Conservation (phyloP, 2,329 filamentous ascomycete species). For the Fusarium nurragi region DNA sequence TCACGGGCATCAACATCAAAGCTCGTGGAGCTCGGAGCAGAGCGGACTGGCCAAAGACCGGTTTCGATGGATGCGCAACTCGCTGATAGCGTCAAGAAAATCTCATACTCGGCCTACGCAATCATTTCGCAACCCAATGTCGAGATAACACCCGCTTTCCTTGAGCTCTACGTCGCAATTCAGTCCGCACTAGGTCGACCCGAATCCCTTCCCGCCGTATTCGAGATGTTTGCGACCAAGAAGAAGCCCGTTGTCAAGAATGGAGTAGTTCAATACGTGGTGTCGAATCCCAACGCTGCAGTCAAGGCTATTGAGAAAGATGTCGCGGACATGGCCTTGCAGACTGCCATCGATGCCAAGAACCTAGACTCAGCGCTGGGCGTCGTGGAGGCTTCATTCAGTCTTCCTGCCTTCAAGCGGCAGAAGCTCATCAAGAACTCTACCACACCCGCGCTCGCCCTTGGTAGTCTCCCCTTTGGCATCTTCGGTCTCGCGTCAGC, state of each 20-base stretch:
- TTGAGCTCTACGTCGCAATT: conserved; percentile 78
- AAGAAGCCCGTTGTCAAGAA: conserved; percentile 71
- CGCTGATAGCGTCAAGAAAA: conserved; percentile 58
- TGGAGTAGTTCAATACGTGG: conserved; percentile 66
- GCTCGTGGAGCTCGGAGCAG: conserved; percentile 58
- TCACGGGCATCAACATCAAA: conserved; percentile 61
- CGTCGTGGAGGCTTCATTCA: conserved; percentile 76
- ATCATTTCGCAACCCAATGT: conserved; percentile 79
- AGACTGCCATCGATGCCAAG: conserved; percentile 80
- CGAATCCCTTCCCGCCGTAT: conserved; percentile 79
- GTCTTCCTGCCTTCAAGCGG: conserved; percentile 71
- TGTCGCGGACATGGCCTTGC: conserved; percentile 77
- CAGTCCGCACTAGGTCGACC: conserved; percentile 78
- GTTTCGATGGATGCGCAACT: conserved; percentile 49
- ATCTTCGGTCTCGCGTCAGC: conserved; percentile 74
- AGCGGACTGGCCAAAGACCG: conserved; percentile 47
- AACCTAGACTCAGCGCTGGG: conserved; percentile 81
- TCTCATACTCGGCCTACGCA: conserved; percentile 71
- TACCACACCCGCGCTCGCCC: conserved; percentile 66
- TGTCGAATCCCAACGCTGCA: conserved; percentile 73
- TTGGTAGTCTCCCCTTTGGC: conserved; percentile 70
- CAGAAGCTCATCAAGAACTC: conserved; percentile 73
- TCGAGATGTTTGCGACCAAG: conserved; percentile 86
- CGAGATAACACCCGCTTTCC: conserved; percentile 78
- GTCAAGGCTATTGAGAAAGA: conserved; percentile 76